Evolutionary conservation across 345 rosid genomes (phyloP), one percentile per base, ranked within the genome.

Genomic region (Eucalyptus shirleyi): DNA sequence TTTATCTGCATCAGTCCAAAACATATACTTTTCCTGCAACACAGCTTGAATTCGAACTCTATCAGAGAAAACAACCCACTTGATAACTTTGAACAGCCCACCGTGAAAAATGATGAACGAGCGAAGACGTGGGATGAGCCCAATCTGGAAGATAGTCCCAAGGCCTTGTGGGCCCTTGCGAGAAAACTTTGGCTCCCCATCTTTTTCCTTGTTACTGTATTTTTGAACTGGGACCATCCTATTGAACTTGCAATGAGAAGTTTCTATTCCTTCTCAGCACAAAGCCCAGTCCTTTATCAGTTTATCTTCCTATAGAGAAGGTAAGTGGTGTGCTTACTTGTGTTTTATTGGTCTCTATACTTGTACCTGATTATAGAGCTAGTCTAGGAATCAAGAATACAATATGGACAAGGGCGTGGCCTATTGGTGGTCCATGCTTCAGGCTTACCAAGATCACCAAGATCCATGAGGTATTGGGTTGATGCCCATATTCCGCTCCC

Each of bases 201-300:
- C 49, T 89, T 93, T 65, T 93, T 93, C 90, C 11, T 93, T 26
- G 49, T 92, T 80, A 92, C 94, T 6, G 89, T 93, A 72, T 87
- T 92, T 72, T 30, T 65, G 90, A 89, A 93, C 90, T 93, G 92
- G 95, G 86, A 89, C 85, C 88, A 89, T 80, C 95, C 95, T 86
- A 24, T 90, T 51, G 37, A 86, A 23, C 93, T 94, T 86, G 72
- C 82, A 30, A 81, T 87, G 51, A 89, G 89, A 90, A 87, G 90
- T 67, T 90, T 72, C 88, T 94, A 88, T 91, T 93, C 89, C 95
- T 92, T 80, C 45, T 93, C 40, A 88, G 92, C 91, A 92, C 95
- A 44, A 94, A 88, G 88, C 96, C 95, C 9, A 90, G 91, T 88
- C 94, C 95, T 89, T 91, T 91, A 87, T 94, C 95, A 7, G 92